Evolutionary conservation across 192 early-diverging fungal species (phyloP), one percentile per base, ranked within the genome.

Genomic region (Backusella parvicylindrica): DNA sequence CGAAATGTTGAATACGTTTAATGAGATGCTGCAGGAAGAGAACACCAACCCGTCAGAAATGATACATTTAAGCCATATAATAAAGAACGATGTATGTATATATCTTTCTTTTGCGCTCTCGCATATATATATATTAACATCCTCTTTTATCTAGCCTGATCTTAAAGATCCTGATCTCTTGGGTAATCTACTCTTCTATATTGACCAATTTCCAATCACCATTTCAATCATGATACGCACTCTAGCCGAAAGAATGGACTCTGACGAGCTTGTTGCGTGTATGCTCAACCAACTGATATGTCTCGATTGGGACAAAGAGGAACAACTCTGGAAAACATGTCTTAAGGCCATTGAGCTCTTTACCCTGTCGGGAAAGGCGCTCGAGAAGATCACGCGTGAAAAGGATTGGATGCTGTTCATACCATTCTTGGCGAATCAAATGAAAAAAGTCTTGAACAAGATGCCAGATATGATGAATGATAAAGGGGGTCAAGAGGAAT

Each of bases 341-440:
- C 15, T 65, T 2, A 33, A 33, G 15, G 36, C 23, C 23, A 21
- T 69, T 12, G 21, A 69, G 38, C n/a, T 41, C 18, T 69, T 69
- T 43, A 37, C 12, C 23, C 43, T 26, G 38, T 37, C 36, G 5
- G 26, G 26, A 69, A 43, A 28, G 23, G 26, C 36, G 16, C 68
- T 69, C 6, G 68, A 69, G 30, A 69, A 43, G 38, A 69, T 38
- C 26, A 69, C 68, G 6, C 23, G 38, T 28, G 37, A 35, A 43
- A 38, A 38, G 26, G 68, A 69, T 26, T 69, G 68, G 68, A 69
- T 69, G 68, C 23, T 69, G 15, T 31, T 69, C 7, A 37, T 69
- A 13, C 68, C 68, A 7, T 69, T 69, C 43, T 23, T 69, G 18
- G 32, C 68, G 5, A 69, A 69, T 15, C 38, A 69, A 16, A 7